Conservation (phyloP, 495 filamentous ascomycete species). For the Oidiodendron maius region DNA sequence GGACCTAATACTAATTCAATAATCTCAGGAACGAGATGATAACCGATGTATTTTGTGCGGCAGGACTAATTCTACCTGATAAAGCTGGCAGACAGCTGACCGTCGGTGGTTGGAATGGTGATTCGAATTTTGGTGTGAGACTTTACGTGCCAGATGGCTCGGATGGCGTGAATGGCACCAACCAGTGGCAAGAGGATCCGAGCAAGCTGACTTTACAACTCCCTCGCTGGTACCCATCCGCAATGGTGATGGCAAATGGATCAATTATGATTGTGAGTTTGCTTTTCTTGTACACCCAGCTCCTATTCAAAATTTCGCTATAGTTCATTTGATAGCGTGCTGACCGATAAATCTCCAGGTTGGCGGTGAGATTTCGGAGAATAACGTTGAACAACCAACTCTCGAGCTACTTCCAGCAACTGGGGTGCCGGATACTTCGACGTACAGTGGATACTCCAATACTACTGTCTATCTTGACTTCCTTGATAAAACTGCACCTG, state of each 20-base stretch:
- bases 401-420: conserved; percentile 52
- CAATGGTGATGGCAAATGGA: conserved; percentile 59
- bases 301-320: conserved; percentile 41
- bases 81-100: conserved; percentile 57
- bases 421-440: neutral
- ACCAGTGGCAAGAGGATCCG: conserved; percentile 54
- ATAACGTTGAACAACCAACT: conserved; percentile 49
- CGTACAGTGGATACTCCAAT: conserved; percentile 19
- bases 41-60: conserved; percentile 60
- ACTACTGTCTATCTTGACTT: conserved; percentile 27
- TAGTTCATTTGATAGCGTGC: conserved; percentile 54
- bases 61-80: conserved; percentile 53
- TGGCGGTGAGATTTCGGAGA: conserved; percentile 56
- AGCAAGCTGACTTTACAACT: neutral
- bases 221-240: conserved; percentile 58
- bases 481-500: conserved; percentile 55
- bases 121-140: conserved; percentile 54
- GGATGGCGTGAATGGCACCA: conserved; percentile 42
- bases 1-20: neutral
- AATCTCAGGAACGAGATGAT: conserved; percentile 27
- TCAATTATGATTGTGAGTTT: conserved; percentile 32
- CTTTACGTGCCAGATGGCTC: conserved; percentile 58
- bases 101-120: conserved; percentile 57
- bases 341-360: conserved; percentile 54
- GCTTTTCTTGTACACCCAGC: neutral